These are phyloP conservation scores for Ajuga reptans DNA, from an alignment of 305 asterid genomes.

Conservation along the genomic window DNA sequence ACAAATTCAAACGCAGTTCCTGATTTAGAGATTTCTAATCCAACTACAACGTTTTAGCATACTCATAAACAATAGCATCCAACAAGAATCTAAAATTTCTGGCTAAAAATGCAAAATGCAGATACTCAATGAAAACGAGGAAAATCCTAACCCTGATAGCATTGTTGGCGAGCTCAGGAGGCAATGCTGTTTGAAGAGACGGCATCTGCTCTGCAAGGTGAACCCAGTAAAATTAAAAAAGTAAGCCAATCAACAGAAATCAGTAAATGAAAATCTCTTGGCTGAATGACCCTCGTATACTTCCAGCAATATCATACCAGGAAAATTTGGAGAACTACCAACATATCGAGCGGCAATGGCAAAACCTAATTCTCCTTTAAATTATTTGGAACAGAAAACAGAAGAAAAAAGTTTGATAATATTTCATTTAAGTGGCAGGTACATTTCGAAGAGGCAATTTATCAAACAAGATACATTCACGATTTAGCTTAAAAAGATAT, in stretches of 20 bases:
- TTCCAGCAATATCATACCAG: not conserved
- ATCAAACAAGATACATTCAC: not conserved
- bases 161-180: conserved; percentile 87
- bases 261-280: not conserved
- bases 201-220: conserved; percentile 43
- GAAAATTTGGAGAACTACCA: not conserved
- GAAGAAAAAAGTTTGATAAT: not conserved
- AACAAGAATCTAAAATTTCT: not conserved
- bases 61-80: conserved; percentile 4
- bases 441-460: not conserved
- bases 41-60: not conserved
- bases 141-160: conserved; percentile 48
- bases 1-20: not conserved
- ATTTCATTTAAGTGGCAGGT: not conserved
- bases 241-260: not conserved
- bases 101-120: not conserved
- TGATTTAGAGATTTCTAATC: not conserved
- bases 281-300: not conserved
- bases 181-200: conserved; percentile 72
- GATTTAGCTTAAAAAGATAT: not conserved
- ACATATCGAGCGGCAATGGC: not conserved
- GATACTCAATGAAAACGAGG: not conserved
- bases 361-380: not conserved
- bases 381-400: not conserved
- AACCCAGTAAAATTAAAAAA: not conserved